Conservation (phyloP, 106 monocot species). For the Ottelia alismoides region DNA sequence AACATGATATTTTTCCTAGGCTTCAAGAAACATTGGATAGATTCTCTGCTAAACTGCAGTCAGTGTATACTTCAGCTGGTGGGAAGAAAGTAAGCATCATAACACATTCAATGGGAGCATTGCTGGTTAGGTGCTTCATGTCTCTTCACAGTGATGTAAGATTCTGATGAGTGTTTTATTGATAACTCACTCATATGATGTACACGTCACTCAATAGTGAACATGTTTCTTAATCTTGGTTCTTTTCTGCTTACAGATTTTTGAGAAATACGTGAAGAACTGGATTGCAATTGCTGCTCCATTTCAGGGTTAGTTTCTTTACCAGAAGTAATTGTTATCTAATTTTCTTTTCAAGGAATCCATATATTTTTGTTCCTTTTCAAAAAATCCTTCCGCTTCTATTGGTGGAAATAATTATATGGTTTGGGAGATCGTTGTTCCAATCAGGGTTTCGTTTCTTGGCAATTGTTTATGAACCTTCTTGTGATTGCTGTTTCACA, state of each 20-base stretch:
- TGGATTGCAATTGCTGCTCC: slow-evolving; percentile 99
- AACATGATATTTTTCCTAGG: slow-evolving; percentile 25
- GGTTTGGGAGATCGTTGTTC: not conserved
- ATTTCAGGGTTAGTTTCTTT: slow-evolving; percentile 59
- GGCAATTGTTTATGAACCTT: no score
- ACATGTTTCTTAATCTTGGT: not conserved
- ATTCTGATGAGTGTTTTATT: not conserved
- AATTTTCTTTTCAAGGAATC: not conserved
- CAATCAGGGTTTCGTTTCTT: no score
- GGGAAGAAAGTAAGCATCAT: slow-evolving; percentile 79
- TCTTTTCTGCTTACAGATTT: slow-evolving; percentile 37
- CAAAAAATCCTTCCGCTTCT: no score
- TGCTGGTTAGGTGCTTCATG: slow-evolving; percentile 91
- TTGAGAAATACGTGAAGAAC: slow-evolving; percentile 92
- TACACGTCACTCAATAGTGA: no score
- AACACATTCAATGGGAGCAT: slow-evolving; percentile 96
- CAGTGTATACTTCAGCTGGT: slow-evolving; percentile 56
- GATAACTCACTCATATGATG: not conserved
- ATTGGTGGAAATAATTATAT: not conserved
- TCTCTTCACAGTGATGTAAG: slow-evolving; percentile 72
- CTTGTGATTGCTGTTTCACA: no score
- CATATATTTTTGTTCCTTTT: no score
- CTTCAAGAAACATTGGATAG: slow-evolving; percentile 78
- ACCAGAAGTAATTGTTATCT: not conserved
- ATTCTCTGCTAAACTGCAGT: slow-evolving; percentile 68